A percentile compares a stretch with the other conserved stretches of the same genome.
Conservation (phyloP, 352 stramenopile genomes). For the Phytopythium litorale region DNA sequence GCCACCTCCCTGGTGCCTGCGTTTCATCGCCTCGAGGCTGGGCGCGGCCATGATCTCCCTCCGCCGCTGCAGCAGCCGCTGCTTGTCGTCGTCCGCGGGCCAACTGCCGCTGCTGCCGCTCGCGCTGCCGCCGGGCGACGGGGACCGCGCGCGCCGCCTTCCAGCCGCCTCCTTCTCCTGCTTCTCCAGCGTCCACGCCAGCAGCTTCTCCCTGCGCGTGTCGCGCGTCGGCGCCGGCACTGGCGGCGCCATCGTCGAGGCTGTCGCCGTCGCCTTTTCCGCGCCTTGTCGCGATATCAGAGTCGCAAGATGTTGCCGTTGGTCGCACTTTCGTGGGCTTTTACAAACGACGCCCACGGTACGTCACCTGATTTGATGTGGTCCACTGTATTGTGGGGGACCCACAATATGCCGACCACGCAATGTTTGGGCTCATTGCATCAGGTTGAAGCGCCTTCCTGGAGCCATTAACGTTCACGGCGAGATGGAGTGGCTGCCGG, state of each 20-base stretch:
- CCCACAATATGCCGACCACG: not conserved
- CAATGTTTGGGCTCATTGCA: not conserved
- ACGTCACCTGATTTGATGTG: not conserved
- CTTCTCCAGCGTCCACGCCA: constrained; percentile 16
- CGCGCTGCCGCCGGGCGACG: not conserved
- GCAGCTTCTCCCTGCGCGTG: constrained; percentile 20
- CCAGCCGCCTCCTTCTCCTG: not conserved
- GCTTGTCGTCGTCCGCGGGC: constrained; percentile 8
- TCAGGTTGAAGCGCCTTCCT: not conserved
- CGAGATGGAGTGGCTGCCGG: not conserved
- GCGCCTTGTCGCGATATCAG: not conserved
- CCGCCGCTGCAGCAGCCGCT: constrained; percentile 12
- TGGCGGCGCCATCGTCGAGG: constrained; percentile 1
- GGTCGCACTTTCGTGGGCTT: not conserved
- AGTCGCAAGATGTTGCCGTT: not conserved
- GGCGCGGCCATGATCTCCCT: constrained; percentile 10
- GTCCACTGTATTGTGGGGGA: no score
- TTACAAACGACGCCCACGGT: not conserved
- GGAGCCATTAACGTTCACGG: not conserved
- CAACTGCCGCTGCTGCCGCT: constrained; percentile 6
- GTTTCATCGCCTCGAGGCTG: not conserved
- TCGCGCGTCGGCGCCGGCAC: not conserved
- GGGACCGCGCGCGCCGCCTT: constrained; percentile 5
- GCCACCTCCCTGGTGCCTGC: not conserved
- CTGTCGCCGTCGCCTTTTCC: not conserved